A percentile compares a stretch with the other conserved stretches of the same genome.
Evolutionary conservation across 306 rosid genomes (phyloP).

Genomic region (Fagus crenata): DNA sequence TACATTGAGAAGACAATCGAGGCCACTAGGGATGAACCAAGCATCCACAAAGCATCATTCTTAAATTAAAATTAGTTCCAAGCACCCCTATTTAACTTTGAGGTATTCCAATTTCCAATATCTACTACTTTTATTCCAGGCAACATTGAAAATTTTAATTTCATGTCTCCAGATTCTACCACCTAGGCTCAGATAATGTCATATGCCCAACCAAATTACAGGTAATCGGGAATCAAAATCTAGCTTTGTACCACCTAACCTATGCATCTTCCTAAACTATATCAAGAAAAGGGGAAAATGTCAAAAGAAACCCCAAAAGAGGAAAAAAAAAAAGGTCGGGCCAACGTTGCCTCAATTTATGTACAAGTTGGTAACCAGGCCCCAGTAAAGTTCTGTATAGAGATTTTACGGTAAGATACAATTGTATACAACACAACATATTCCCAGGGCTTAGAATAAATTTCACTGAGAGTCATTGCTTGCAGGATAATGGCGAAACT

Average conservation of each 20-base stretch:
- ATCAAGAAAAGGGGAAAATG: not conserved
- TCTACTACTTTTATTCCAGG: not conserved
- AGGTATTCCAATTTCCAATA: not conserved
- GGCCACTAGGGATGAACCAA: not conserved
- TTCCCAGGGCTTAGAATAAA: conserved; percentile 18
- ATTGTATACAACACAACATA: conserved; percentile 25
- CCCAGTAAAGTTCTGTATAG: not conserved
- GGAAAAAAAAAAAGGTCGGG: not conserved
- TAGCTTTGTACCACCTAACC: not conserved
- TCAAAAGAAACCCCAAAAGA: not conserved
- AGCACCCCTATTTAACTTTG: not conserved
- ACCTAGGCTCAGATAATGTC: not conserved
- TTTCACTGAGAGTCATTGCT: not conserved
- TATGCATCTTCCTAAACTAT: not conserved
- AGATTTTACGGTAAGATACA: conserved; percentile 3
- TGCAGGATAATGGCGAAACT: not conserved
- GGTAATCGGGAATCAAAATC: not conserved
- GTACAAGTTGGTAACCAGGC: conserved; percentile 33
- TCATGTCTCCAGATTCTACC: not conserved
- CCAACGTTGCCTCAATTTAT: conserved; percentile 30
- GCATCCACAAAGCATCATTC: not conserved
- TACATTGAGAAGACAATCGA: too few relatives aligned
- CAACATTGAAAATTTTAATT: not conserved
- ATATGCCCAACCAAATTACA: not conserved
- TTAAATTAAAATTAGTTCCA: not conserved